Conservation (phyloP, 441 rosid species). For the Syzygium syzygioides region DNA sequence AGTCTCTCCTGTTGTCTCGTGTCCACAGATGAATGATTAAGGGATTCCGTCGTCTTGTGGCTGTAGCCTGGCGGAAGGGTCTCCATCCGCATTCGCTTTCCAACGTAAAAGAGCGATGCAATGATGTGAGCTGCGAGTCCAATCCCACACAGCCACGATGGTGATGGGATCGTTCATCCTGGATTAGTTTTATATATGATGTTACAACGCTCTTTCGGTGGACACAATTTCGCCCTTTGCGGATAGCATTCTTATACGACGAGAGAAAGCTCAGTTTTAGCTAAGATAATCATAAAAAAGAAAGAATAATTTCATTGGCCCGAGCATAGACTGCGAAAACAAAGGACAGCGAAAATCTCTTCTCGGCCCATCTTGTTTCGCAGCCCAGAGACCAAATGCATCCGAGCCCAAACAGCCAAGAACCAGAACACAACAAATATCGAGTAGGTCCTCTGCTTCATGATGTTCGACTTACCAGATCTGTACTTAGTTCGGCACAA, state of each 20-base stretch:
- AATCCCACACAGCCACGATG: not conserved
- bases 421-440: not conserved
- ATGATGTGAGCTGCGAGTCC: not conserved
- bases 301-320: not conserved
- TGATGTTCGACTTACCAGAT: not conserved
- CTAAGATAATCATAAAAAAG: too few species aligned
- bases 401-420: not conserved
- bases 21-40: not conserved
- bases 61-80: not conserved
- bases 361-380: not conserved
- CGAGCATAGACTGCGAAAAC: not conserved
- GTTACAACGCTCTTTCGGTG: not conserved
- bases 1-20: not conserved
- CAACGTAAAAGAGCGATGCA: not conserved
- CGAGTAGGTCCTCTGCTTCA: not conserved
- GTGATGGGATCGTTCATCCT: not conserved
- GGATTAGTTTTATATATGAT: not conserved
- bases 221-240: not conserved
- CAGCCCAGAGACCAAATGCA: not conserved
- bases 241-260: not conserved
- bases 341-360: not conserved
- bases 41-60: not conserved
- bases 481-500: not conserved
- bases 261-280: not conserved
- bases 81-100: not conserved